Percentiles rank a stretch among this genome's conserved stretches.
Evolutionary conservation across 768 basidiomycete species (phyloP).

Genomic region (Auricularia cornea): DNA sequence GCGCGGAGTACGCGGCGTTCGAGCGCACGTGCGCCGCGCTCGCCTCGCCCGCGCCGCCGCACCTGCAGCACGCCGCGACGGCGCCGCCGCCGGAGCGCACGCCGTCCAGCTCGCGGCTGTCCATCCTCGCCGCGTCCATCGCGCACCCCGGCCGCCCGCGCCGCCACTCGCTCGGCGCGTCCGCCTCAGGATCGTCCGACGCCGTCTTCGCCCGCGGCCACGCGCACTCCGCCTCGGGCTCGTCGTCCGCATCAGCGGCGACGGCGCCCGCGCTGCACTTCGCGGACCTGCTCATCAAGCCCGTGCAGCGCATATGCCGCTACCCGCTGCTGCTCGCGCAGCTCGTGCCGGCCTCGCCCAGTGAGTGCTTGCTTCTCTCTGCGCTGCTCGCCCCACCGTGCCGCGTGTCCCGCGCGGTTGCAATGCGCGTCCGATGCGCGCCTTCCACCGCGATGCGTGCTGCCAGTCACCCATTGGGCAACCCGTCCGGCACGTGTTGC

Average conservation of each 20-base stretch:
- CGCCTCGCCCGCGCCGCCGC: constrained; percentile 1
- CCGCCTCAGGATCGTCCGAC: background rate
- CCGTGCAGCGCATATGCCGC: constrained; percentile 92
- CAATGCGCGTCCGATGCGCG: background rate
- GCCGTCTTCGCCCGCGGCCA: background rate
- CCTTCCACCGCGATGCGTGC: background rate
- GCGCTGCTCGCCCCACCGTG: too few relatives aligned
- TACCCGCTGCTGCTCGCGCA: constrained; percentile 86
- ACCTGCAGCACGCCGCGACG: background rate
- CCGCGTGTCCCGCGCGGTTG: background rate
- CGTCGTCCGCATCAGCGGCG: constrained; percentile 5
- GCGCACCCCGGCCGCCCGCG: constrained; percentile 11
- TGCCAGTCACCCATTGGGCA: too few relatives aligned
- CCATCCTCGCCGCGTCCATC: constrained; percentile 12
- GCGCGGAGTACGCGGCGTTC: constrained; percentile 73
- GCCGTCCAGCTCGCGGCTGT: constrained; percentile 14
- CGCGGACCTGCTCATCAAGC: constrained; percentile 91
- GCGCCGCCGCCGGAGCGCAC: background rate
- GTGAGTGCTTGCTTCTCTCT: background rate
- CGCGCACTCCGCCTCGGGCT: background rate
- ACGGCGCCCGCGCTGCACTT: constrained; percentile 43
- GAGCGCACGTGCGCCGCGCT: constrained; percentile 33
- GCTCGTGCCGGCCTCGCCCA: constrained; percentile 30
- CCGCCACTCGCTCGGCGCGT: constrained; percentile 3
- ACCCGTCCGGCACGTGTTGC: too few relatives aligned